Base-by-base conservation (phyloP, 768 basidiomycete genomes). In the Russula ochroleuca region DNA sequence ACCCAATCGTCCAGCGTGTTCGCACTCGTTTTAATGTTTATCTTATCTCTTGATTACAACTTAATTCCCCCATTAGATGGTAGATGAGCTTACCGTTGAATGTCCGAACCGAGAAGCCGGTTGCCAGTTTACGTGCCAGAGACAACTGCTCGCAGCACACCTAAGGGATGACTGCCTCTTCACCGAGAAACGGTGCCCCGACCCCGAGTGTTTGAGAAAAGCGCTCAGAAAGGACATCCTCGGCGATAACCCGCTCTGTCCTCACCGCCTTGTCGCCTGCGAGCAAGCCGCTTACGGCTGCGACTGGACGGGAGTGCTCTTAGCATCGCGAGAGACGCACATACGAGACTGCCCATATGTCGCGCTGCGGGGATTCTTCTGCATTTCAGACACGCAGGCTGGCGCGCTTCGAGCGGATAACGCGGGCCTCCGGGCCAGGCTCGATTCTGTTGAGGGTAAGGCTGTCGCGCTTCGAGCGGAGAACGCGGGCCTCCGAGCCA, bases 21-120 rank as follows among this genome's bases (percentile, higher is more conserved):
- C 69, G 87, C 78, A 7, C 54, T 38, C 25, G 15, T 51, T 25
- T n/a, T 45, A 10, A 21, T 21, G 9, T n/a, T 28, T 8, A 49
- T 35, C 62, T 28, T 48, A 56, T 38, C 62, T n/a, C 37, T 41
- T 33, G 28, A 25, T 2, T 5, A 37, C 40, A 40, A 5, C 58
- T 61, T 3, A 25, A 9, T 35, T 28, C 33, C 51, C 14, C 1
- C 28, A 28, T 56, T 66, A 93, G 90, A 81, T 94, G 57, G 92
- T 92, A 49, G 91, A 93, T 66, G 92, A 94, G 75, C 79, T 94
- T 49, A 48, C 81, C 15, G 90, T 93, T 0, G 83, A 86, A 72
- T 94, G 92, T 72, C 79, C 83, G 8, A 78, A 89, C 62, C 78
- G 78, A 25, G 65, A 70, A 17, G 76, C 78, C 2, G 91, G 90